Evolutionary conservation across 2,329 filamentous ascomycete species (phyloP).

Genomic region (Davidsoniella neocaledoniae): DNA sequence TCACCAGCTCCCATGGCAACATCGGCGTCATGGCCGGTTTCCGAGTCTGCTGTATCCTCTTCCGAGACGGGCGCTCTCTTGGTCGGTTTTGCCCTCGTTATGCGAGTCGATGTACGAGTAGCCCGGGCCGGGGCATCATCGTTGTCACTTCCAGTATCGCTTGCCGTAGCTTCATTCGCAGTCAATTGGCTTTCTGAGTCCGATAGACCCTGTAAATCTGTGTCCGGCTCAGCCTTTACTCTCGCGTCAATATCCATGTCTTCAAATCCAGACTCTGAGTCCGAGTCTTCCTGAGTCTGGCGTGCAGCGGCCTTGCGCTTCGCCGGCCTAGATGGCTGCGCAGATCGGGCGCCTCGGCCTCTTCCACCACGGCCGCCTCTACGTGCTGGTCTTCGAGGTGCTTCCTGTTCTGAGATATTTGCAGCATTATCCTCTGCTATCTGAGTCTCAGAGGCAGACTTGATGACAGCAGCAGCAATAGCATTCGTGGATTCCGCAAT

Average conservation of each 20-base stretch:
- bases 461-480: not conserved
- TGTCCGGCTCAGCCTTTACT: conserved; percentile 14
- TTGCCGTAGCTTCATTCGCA: conserved; percentile 24
- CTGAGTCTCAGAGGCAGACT: not conserved
- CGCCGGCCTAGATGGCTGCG: conserved; percentile 24
- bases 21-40: not conserved
- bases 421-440: not conserved
- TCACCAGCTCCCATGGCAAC: not conserved
- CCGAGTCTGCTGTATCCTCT: not conserved
- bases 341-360: not conserved
- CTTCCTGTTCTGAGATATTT: not conserved
- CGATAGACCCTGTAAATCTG: conserved; percentile 15
- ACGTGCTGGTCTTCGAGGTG: not conserved
- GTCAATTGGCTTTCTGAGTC: conserved; percentile 26
- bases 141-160: conserved; percentile 27
- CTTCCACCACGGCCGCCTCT: conserved; percentile 2
- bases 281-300: conserved; percentile 27
- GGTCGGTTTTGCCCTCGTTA: not conserved
- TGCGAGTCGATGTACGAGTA: no score
- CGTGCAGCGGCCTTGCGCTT: conserved; percentile 34
- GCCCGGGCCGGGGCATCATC: conserved; percentile 18
- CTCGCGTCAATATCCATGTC: conserved; percentile 32
- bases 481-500: conserved; percentile 3
- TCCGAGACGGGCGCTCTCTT: not conserved
- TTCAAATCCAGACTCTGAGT: conserved; percentile 22